Evolutionary conservation across 192 early-diverging fungal genomes (phyloP).

Genomic region (Podila epigama): DNA sequence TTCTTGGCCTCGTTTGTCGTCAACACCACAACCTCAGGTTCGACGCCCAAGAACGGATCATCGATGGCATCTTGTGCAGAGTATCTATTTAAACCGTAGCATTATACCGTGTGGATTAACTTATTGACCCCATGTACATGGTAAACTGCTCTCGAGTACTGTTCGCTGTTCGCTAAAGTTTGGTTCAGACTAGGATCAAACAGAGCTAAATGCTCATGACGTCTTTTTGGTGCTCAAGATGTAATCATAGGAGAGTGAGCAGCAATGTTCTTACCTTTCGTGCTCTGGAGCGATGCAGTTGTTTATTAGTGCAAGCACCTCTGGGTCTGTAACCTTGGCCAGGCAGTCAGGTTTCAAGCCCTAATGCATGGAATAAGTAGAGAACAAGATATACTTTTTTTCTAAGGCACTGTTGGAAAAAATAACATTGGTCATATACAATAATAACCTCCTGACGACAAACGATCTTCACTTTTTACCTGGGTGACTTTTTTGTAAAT

Average conservation of each 20-base stretch:
- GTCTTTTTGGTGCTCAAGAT: no score
- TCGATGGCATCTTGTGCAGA: slow-evolving; percentile 76
- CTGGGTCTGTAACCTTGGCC: slow-evolving; percentile 64
- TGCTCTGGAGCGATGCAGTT: slow-evolving; percentile 71
- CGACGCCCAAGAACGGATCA: slow-evolving; percentile 75
- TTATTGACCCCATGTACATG: no score
- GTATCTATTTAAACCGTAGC: slow-evolving; percentile 50
- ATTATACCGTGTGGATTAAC: no score
- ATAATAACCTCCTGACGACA: background rate
- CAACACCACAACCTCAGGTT: slow-evolving; percentile 77
- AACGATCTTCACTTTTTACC: slow-evolving; percentile 27
- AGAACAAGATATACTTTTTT: background rate
- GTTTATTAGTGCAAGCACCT: slow-evolving; percentile 70
- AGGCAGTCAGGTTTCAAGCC: slow-evolving; percentile 79
- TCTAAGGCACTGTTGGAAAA: slow-evolving; percentile 1
- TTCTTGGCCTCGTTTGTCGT: slow-evolving; percentile 66
- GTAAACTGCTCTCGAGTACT: no score
- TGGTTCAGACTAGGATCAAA: no score
- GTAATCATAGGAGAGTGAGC: background rate
- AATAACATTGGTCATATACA: background rate
- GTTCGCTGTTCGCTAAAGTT: no score
- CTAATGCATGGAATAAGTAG: slow-evolving; percentile 34
- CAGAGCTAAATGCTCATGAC: no score
- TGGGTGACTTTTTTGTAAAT: slow-evolving; percentile 81
- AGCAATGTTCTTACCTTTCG: slow-evolving; percentile 54